Base-by-base conservation (phyloP, 805 yeast genomes). In the Myxozyma neglecta region DNA sequence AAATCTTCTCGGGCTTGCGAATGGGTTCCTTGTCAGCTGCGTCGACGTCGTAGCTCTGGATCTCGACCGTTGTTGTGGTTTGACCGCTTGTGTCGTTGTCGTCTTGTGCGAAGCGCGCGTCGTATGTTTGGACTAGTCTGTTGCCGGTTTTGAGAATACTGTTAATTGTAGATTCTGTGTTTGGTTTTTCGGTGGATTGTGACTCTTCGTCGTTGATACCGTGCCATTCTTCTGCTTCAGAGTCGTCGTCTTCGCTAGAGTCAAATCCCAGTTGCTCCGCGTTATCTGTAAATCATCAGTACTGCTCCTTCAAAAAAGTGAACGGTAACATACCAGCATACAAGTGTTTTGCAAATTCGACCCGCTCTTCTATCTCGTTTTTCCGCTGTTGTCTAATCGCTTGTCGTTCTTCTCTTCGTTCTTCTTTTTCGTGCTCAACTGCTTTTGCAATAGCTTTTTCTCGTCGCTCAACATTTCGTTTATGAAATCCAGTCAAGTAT, bases 401-500 rank as follows among this genome's bases (percentile, higher is more conserved):
- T 63, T 80, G 83, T 62, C 97, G 82, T 71, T 89, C 96, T 68
- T 88, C 96, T 10, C 90, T 79, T 69, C 83, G 83, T 1, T 85
- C 85, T 66, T 83, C 77, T 60, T 92, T 80, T 5, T 87, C 94
- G 71, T 87, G 89, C 72, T 92, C 97, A 68, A 87, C 85, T 54
- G 83, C 83, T 69, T 80, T 85, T 62, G 83, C 89, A 68, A 84
- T 85, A 0, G 97, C 98, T 66, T 87, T 85, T 76, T 90, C 92
- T 76, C 89, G 88, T 73, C 98, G 82, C 71, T 89, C 89, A 16
- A 93, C 73, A 73, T 93, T 93, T 71, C 99, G 83, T 76, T 93
- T 93, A 75, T 94, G 98, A 74, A 93, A 93, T 45, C 99, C 99
- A 2, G 97, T 93, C 68, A 93, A 77, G 73, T 85, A 93, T 63